phyloP scores from a whole-genome alignment of 2,329 filamentous ascomycete species.

The Penicillium sp. region DNA sequence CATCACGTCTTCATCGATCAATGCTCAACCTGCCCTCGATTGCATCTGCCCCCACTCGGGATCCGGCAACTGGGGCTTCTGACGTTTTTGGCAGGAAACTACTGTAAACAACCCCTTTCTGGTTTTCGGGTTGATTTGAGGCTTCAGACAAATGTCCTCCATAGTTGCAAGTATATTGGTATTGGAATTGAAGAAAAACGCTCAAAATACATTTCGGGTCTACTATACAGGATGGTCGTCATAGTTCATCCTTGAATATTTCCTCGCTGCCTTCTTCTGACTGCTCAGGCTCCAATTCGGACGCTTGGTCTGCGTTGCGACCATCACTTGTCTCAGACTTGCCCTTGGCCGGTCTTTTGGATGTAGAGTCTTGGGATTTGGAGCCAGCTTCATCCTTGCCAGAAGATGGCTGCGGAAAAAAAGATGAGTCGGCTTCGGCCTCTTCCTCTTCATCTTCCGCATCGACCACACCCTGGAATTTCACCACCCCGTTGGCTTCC shows the following conservation, averaged over 20 bases:
- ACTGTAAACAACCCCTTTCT: conserved; percentile 16
- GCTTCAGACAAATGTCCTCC: too few species aligned
- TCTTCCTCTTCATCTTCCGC: conserved; percentile 48
- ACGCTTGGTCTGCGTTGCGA: conserved; percentile 5
- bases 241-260: conserved; percentile 39
- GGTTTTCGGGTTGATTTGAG: conserved; percentile 1
- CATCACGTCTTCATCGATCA: too few species aligned
- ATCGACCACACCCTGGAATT: conserved; percentile 63
- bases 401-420: conserved; percentile 14
- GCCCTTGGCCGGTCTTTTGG: conserved; percentile 21
- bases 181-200: conserved; percentile 1
- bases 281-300: conserved; percentile 4
- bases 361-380: conserved; percentile 18
- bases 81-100: conserved; percentile 23
- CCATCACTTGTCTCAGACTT: conserved; percentile 7
- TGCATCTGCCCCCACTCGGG: conserved; percentile 13
- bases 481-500: conserved; percentile 58
- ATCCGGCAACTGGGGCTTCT: conserved; percentile 18
- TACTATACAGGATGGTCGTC: conserved; percentile 14
- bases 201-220: conserved; percentile 6
- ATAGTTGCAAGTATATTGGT: too few species aligned
- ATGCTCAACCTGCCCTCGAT: too few species aligned
- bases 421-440: background rate
- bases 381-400: conserved; percentile 10
- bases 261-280: conserved; percentile 36